Evolutionary conservation across 2,329 filamentous ascomycete species (phyloP).

Genomic region (Dactylellina leptospora): DNA sequence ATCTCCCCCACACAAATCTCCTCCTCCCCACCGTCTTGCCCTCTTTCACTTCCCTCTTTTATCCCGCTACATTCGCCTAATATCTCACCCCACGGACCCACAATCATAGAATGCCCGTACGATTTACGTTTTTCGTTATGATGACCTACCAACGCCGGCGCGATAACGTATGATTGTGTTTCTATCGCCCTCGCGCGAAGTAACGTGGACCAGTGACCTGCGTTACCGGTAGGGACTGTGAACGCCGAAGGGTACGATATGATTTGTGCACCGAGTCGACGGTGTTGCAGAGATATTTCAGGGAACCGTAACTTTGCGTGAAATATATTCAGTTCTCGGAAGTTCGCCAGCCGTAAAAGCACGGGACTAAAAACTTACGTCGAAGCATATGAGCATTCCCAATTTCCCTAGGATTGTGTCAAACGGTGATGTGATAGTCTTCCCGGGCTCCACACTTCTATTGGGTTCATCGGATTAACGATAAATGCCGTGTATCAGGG

Average conservation of each 20-base stretch:
- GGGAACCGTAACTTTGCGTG: constrained; percentile 74
- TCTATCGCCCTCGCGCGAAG: constrained; percentile 85
- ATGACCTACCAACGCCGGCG: constrained; percentile 80
- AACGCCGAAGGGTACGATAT: constrained; percentile 91
- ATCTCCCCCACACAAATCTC: constrained; percentile 68
- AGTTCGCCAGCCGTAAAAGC: not conserved
- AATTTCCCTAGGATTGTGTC: constrained; percentile 77
- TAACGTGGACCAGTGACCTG: constrained; percentile 81
- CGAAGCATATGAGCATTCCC: constrained; percentile 87
- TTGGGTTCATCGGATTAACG: too few relatives aligned
- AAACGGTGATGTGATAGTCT: constrained; percentile 73
- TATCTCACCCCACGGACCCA: constrained; percentile 86
- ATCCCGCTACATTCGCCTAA: constrained; percentile 69
- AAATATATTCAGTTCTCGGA: too few relatives aligned
- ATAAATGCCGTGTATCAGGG: too few relatives aligned
- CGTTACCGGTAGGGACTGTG: constrained; percentile 81
- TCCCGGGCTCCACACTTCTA: constrained; percentile 73
- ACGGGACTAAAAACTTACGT: constrained; percentile 62
- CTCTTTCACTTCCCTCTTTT: constrained; percentile 54
- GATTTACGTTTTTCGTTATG: constrained; percentile 80
- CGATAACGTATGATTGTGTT: constrained; percentile 85
- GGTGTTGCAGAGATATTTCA: constrained; percentile 75
- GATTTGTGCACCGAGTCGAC: constrained; percentile 74
- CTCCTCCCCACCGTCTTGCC: constrained; percentile 58
- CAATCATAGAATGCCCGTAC: constrained; percentile 85